A percentile compares a stretch with the other conserved stretches of the same genome.
phyloP scores from a whole-genome alignment of 2,329 filamentous ascomycete genomes.

The Curvularia lunata region DNA sequence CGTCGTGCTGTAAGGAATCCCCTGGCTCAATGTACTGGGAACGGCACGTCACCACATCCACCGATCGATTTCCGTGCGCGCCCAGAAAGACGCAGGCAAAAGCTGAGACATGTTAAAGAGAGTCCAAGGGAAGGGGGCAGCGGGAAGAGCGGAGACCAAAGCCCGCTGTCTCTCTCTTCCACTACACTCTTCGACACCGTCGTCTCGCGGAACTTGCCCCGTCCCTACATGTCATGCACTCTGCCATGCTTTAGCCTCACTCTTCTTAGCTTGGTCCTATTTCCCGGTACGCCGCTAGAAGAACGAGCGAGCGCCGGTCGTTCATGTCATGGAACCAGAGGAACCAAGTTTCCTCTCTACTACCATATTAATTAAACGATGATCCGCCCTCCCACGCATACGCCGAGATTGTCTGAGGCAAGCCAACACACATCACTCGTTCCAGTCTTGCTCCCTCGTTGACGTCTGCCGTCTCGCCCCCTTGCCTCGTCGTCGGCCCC shows the following conservation, averaged over 20 bases:
- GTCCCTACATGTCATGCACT: neutral
- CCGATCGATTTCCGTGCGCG: neutral
- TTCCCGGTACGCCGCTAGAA: neutral
- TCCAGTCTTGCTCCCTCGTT: neutral
- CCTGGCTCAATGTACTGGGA: neutral
- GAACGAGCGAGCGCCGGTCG: neutral
- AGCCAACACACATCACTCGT: neutral
- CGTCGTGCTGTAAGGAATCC: neutral
- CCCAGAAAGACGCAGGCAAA: neutral
- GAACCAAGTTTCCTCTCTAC: neutral
- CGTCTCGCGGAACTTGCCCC: neutral
- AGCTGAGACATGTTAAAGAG: neutral
- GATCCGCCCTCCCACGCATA: neutral
- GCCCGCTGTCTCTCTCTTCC: neutral
- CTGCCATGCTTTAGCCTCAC: conserved; percentile 1
- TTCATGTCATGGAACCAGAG: neutral
- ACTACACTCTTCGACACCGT: neutral
- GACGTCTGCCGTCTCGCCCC: neutral
- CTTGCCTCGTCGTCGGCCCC: neutral
- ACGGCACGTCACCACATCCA: neutral
- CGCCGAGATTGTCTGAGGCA: neutral
- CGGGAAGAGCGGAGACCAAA: neutral
- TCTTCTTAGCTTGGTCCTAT: neutral
- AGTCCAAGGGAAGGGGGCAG: too few species aligned
- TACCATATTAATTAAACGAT: neutral